Conservation (phyloP, 1,284 basidiomycete genomes). For the Anthracocystis panici-leucophaei region DNA sequence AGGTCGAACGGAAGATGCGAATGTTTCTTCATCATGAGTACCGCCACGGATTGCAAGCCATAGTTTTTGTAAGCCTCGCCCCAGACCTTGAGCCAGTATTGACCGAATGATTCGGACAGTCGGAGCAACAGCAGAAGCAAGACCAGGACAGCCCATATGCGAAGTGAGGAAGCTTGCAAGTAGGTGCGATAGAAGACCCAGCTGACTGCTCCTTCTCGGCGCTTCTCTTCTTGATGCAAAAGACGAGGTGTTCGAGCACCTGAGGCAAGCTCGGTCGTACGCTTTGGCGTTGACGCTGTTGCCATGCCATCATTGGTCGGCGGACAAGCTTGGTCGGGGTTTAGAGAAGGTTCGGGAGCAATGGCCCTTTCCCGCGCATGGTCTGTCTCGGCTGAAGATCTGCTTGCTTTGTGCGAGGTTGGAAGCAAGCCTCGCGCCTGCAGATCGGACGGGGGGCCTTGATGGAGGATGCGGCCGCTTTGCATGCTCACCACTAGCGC, state of each 20-base stretch:
- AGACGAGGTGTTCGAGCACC: conserved; percentile 45
- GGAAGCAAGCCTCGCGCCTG: conserved; percentile 13
- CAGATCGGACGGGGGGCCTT: conserved; percentile 31
- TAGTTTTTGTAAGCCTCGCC: conserved; percentile 51
- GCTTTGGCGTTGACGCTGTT: neutral
- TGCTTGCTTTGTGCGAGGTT: neutral
- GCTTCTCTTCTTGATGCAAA: conserved; percentile 55
- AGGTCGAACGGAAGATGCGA: conserved; percentile 19
- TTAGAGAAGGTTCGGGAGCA: neutral
- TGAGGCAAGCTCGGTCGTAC: conserved; percentile 14
- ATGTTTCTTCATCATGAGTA: neutral
- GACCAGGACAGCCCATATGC: conserved; percentile 38
- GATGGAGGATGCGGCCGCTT: conserved; percentile 21
- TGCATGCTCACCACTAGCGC: conserved; percentile 60
- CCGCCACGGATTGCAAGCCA: neutral
- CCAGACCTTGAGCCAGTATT: conserved; percentile 63
- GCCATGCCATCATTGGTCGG: neutral
- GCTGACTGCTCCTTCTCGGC: conserved; percentile 48
- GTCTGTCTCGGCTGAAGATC: neutral
- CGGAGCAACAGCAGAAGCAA: conserved; percentile 35
- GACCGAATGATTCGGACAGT: conserved; percentile 45
- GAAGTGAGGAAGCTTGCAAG: conserved; percentile 37
- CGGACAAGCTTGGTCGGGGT: neutral
- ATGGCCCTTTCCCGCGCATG: neutral
- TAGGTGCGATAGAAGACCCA: conserved; percentile 56